Evolutionary conservation across 441 rosid genomes (phyloP), one percentile per base, ranked within the genome.

Genomic region (Eruca vesicaria): DNA sequence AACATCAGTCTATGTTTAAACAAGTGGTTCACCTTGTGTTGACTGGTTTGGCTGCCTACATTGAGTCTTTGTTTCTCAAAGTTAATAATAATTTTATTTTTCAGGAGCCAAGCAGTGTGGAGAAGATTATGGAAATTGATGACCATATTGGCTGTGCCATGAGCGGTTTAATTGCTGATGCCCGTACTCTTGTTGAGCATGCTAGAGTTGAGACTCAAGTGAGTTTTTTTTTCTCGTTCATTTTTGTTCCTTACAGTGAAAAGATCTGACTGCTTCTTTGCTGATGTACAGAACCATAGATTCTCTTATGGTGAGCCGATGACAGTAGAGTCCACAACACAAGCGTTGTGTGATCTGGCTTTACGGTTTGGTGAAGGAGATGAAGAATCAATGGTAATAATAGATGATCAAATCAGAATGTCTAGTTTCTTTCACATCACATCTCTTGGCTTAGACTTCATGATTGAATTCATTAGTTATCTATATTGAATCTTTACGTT

Each of bases 81-180:
- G 45, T 38, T 38, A 38, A 3, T 52, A 10, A 6, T n/a, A 52
- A 29, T 21, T 64, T 80, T 59, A 8, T 9, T 9, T n/a, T 57
- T 16, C 88, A 93, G 99, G 99, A 96, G 83, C 99, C 99, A 26
- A 90, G 97, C 75, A 93, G 97, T 66, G 97, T 95, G 68, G 99
- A 93, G 81, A 95, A 93, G 80, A 94, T 96, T n/a, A 96, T 96
- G 99, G 99, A 96, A 84, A 96, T 96, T 70, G 99, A 96, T 80
- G 88, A 88, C 64, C 97, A 91, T 76, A 91, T 93, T 67, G 99
- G 99, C 52, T 96, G 99, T 88, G 99, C 99, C 55, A 91, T 96
- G 99, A 96, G 99, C 66, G 98, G 98, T 35, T 76, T 96, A 73
- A 96, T 91, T 84, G 98, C 98, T 26, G 99, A 96, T 69, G 99